phyloP scores from a whole-genome alignment of 768 basidiomycete genomes.

The Boletus eberwhitei region DNA sequence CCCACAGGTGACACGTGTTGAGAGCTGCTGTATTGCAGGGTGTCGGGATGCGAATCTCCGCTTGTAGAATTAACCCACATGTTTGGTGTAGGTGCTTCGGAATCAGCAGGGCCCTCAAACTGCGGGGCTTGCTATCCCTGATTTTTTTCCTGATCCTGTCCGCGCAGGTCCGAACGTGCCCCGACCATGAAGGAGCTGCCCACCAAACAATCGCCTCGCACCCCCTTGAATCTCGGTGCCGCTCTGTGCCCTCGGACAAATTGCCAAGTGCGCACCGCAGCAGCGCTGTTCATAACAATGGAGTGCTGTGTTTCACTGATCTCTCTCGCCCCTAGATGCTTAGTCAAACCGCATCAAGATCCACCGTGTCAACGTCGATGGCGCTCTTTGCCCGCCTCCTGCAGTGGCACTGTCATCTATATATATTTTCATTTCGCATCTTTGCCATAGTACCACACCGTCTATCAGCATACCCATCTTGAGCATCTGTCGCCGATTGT shows the following conservation, averaged over 20 bases:
- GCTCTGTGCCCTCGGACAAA: conserved; percentile 13
- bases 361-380: conserved; percentile 13
- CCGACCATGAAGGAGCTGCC: conserved; percentile 1
- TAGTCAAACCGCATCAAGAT: conserved; percentile 9
- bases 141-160: background rate
- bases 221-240: conserved; percentile 26
- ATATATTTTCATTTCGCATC: conserved; percentile 15
- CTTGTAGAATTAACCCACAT: conserved; percentile 21
- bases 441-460: conserved; percentile 5
- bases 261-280: conserved; percentile 16
- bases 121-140: conserved; percentile 25
- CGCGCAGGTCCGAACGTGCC: conserved; percentile 7
- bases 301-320: conserved; percentile 17
- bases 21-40: conserved; percentile 12
- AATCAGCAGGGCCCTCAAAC: conserved; percentile 28
- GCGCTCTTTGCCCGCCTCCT: conserved; percentile 1
- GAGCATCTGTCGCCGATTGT: conserved; percentile 20
- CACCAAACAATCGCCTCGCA: conserved; percentile 2
- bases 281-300: conserved; percentile 8
- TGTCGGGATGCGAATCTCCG: conserved; percentile 23
- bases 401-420: conserved; percentile 11
- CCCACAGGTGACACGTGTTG: conserved; percentile 26
- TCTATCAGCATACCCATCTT: conserved; percentile 14
- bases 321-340: conserved; percentile 1
- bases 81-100: conserved; percentile 11